Percentiles rank a stretch among this genome's conserved stretches.
Evolutionary conservation across 176 grass and related monocot genomes (phyloP).

Genomic region (Cymbopogon citratus): DNA sequence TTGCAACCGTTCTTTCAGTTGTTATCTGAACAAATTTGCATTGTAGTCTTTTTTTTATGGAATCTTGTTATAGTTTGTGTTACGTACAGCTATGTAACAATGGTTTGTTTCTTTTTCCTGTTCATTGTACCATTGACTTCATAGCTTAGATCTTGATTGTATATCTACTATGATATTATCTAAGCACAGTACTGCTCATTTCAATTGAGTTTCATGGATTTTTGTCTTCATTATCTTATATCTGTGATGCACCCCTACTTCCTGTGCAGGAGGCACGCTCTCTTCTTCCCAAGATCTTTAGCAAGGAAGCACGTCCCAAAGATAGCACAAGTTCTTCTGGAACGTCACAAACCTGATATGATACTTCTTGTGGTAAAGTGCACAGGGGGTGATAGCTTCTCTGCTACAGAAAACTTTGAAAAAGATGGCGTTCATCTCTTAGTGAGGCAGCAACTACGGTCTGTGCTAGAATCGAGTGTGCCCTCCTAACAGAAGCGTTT

Average conservation of each 20-base stretch:
- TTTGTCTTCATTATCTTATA: neutral
- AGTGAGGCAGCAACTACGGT: too few species aligned
- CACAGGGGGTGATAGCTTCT: constrained; percentile 45
- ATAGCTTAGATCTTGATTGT: constrained; percentile 6
- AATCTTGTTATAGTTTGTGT: neutral
- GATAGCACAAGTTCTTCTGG: constrained; percentile 82
- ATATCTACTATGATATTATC: too few species aligned
- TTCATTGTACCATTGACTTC: constrained; percentile 1
- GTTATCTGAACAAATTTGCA: neutral
- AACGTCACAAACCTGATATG: constrained; percentile 63
- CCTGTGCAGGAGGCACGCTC: constrained; percentile 60
- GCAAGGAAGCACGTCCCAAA: constrained; percentile 76
- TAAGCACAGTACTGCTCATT: neutral
- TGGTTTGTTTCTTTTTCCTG: constrained; percentile 12
- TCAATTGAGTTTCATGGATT: neutral
- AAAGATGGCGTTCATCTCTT: neutral
- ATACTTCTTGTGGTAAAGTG: constrained; percentile 54
- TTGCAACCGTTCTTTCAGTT: neutral
- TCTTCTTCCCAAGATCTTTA: constrained; percentile 68
- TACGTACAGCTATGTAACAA: neutral
- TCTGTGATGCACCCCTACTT: constrained; percentile 4
- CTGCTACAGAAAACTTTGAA: constrained; percentile 31
- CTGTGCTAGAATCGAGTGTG: too few species aligned
- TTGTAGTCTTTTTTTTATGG: neutral
- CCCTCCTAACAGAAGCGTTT: too few species aligned